Evolutionary conservation across 83 land plant species (phyloP).

Genomic region (Larix sibirica): DNA sequence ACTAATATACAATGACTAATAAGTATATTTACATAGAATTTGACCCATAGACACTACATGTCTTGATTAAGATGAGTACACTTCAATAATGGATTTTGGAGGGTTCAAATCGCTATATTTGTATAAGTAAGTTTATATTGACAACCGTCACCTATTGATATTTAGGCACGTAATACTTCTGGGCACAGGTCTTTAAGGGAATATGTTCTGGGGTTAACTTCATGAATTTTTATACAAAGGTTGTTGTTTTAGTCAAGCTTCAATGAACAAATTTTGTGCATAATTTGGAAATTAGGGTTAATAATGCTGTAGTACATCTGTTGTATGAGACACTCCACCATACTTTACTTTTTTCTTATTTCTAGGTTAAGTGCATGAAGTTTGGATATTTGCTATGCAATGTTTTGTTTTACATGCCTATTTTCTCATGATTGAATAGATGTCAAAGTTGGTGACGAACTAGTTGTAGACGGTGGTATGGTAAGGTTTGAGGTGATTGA

Average conservation of each 20-base stretch:
- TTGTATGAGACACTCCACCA: too few species aligned
- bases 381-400: background rate
- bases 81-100: too few species aligned
- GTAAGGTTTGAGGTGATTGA: conserved; percentile 76
- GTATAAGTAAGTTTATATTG: too few species aligned
- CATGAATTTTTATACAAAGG: background rate
- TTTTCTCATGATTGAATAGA: conserved; percentile 29
- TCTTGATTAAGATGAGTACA: too few species aligned
- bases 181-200: background rate
- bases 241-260: background rate
- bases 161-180: too few species aligned
- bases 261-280: background rate
- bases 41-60: background rate
- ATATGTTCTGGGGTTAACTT: background rate
- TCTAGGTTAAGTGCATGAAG: background rate
- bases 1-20: background rate
- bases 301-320: background rate
- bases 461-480: conserved; percentile 91
- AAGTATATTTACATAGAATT: background rate
- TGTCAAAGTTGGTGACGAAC: conserved; percentile 69
- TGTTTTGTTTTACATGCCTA: background rate
- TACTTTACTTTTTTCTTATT: too few species aligned
- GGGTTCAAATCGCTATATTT: too few species aligned
- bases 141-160: too few species aligned
- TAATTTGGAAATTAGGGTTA: background rate